phyloP scores from a whole-genome alignment of 176 grass and related monocot genomes.

The Themeda triandra region DNA sequence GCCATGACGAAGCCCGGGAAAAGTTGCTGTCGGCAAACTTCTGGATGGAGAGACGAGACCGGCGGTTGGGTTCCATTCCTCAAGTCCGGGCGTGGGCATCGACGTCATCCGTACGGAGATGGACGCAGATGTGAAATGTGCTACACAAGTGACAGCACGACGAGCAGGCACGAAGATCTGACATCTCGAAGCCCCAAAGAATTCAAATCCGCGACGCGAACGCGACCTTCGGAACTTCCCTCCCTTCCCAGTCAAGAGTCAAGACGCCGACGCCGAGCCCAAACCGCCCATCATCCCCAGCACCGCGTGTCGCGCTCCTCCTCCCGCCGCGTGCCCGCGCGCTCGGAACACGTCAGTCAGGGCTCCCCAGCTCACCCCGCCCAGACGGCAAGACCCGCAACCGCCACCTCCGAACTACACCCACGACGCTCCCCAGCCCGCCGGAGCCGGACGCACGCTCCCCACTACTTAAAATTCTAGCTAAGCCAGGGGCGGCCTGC shows the following conservation, averaged over 20 bases:
- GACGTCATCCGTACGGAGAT: too few relatives aligned
- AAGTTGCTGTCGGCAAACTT: background rate
- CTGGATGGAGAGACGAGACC: background rate
- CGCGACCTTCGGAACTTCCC: too few relatives aligned
- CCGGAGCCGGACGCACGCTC: background rate
- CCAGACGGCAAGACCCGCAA: background rate
- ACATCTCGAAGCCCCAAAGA: background rate
- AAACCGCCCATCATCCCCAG: background rate
- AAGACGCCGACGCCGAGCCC: background rate
- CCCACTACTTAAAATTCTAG: background rate
- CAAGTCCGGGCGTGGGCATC: too few relatives aligned
- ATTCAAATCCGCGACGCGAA: too few relatives aligned
- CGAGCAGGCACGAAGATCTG: background rate
- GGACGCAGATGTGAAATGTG: too few relatives aligned
- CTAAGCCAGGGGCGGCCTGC: background rate
- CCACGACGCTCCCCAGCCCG: background rate
- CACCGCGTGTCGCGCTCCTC: conserved; percentile 2
- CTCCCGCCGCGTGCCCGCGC: conserved; percentile 13
- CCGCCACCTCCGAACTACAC: conserved; percentile 9
- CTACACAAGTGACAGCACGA: too few relatives aligned
- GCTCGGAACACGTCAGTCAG: conserved; percentile 8
- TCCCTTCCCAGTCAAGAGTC: background rate
- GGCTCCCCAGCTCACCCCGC: too few relatives aligned
- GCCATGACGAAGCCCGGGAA: background rate
- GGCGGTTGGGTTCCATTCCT: too few relatives aligned